These are phyloP conservation scores for Silene conica DNA, from an alignment of 148 eudicot species.

Conservation along the genomic window DNA sequence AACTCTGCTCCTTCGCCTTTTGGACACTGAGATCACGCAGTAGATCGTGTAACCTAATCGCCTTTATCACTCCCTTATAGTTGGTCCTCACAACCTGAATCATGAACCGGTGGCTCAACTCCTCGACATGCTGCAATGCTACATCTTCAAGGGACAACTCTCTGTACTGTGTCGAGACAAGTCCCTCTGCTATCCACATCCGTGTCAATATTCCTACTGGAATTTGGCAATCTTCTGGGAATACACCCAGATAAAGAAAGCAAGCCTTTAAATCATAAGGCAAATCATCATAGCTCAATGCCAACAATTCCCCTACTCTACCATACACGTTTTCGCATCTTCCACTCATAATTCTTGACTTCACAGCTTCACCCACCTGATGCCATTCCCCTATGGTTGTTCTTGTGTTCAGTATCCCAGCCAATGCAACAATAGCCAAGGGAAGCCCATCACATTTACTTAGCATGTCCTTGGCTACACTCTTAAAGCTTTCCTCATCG, in stretches of 20 bases:
- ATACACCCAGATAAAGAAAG: slow-evolving; percentile 25
- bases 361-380: slow-evolving; percentile 1
- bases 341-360: slow-evolving; percentile 8
- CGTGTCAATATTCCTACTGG: slow-evolving; percentile 11
- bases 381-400: slow-evolving; percentile 18
- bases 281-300: slow-evolving; percentile 21
- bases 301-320: slow-evolving; percentile 14
- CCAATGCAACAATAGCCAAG: slow-evolving; percentile 35
- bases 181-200: slow-evolving; percentile 29
- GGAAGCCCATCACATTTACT: slow-evolving; percentile 34
- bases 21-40: slow-evolving; percentile 23
- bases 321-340: slow-evolving; percentile 4
- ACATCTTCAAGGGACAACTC: slow-evolving; percentile 22
- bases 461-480: slow-evolving; percentile 31
- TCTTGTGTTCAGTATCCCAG: slow-evolving; percentile 22
- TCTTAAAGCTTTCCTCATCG: slow-evolving; percentile 8
- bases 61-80: slow-evolving; percentile 10
- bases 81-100: slow-evolving; percentile 3
- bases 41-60: slow-evolving; percentile 16
- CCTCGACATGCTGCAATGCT: slow-evolving; percentile 12
- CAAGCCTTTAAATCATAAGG: slow-evolving; percentile 19
- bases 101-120: slow-evolving; percentile 21
- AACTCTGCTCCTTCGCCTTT: slow-evolving; percentile 16
- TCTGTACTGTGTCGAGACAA: not conserved
- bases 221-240: slow-evolving; percentile 24